Evolutionary conservation across 2,329 filamentous ascomycete species (phyloP).

Genomic region (Diaporthe capsici): DNA sequence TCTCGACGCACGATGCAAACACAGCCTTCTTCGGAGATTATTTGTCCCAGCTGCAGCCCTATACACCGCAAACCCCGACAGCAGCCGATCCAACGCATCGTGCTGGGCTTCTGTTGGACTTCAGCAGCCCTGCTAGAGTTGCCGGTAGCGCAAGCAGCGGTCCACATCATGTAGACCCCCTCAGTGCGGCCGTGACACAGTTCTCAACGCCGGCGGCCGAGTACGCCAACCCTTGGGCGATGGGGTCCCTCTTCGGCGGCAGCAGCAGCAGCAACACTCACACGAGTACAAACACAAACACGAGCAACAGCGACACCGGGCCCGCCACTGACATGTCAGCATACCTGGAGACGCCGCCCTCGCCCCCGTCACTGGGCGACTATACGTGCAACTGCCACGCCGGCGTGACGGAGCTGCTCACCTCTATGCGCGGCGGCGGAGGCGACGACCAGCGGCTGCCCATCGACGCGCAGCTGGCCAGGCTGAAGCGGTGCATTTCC

Average conservation of each 20-base stretch:
- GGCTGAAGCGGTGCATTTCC: constrained; percentile 17
- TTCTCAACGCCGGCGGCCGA: constrained; percentile 18
- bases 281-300: not conserved
- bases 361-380: constrained; percentile 2
- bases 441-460: constrained; percentile 10
- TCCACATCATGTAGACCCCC: not conserved
- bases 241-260: not conserved
- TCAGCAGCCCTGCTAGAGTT: not conserved
- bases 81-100: not conserved
- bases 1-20: constrained; percentile 6
- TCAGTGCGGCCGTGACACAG: constrained; percentile 23
- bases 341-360: not conserved
- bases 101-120: not conserved
- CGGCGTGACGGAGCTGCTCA: constrained; percentile 15
- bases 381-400: constrained; percentile 26
- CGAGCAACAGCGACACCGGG: not conserved
- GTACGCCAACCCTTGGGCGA: not conserved
- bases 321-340: constrained; percentile 1
- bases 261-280: not conserved
- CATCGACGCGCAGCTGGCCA: constrained; percentile 27
- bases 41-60: constrained; percentile 7
- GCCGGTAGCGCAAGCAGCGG: not conserved
- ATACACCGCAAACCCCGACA: not conserved
- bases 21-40: constrained; percentile 20
- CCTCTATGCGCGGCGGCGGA: not conserved